Percentiles rank a stretch among this genome's conserved stretches.
Evolutionary conservation across 306 rosid genomes (phyloP).

Genomic region (Carpinus viminea): DNA sequence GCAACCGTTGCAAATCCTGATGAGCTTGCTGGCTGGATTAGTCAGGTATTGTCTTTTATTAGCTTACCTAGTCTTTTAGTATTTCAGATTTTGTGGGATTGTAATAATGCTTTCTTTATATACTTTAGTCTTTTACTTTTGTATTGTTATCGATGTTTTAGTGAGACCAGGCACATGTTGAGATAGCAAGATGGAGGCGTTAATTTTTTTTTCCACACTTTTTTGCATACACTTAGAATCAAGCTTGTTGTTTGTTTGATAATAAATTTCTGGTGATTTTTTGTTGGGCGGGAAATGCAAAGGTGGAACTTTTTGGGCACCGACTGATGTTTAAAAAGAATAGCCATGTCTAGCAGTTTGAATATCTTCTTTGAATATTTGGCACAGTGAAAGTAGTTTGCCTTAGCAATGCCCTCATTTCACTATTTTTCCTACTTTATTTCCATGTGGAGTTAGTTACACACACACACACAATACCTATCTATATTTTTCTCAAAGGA

Average conservation of each 20-base stretch:
- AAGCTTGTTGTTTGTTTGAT: background rate
- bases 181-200: background rate
- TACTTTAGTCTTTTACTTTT: background rate
- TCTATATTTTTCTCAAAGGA: background rate
- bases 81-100: too few relatives aligned
- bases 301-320: background rate
- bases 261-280: background rate
- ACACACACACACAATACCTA: background rate
- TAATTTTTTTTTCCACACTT: background rate
- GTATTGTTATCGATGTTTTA: background rate
- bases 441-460: background rate
- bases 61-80: background rate
- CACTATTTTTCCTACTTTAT: background rate
- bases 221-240: background rate
- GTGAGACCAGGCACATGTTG: slow-evolving; percentile 5
- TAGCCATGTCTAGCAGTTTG: background rate
- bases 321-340: background rate
- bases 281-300: background rate
- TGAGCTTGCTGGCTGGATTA: slow-evolving; percentile 97
- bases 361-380: background rate
- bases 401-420: background rate
- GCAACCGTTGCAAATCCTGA: slow-evolving; percentile 96
- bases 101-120: too few relatives aligned
- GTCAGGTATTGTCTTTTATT: slow-evolving; percentile 64
- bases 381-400: background rate